These are phyloP conservation scores for Musa acuminata DNA, from an alignment of 176 grass and related monocot genomes.

Conservation along the genomic window DNA sequence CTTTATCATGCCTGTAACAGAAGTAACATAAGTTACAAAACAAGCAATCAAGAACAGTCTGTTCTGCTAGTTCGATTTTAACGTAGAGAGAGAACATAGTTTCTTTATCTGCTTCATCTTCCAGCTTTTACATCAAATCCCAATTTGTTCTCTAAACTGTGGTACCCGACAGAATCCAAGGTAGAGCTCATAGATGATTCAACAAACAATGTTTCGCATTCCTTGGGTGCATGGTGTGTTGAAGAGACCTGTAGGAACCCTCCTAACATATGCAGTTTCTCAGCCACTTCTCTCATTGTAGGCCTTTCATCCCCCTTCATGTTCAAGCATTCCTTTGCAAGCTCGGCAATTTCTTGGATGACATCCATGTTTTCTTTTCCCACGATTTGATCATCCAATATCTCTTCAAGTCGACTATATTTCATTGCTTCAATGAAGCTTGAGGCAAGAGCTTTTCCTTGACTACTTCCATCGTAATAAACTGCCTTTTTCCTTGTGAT, in stretches of 20 bases:
- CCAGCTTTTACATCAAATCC: too few species aligned
- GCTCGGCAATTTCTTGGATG: constrained; percentile 32
- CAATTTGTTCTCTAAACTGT: too few species aligned
- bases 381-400: constrained; percentile 40
- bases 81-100: too few species aligned
- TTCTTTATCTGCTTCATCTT: too few species aligned
- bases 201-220: constrained; percentile 33
- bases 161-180: too few species aligned
- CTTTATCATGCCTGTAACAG: too few species aligned
- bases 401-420: constrained; percentile 22
- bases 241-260: constrained; percentile 29
- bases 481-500: constrained; percentile 51
- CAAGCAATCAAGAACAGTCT: too few species aligned
- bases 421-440: constrained; percentile 35
- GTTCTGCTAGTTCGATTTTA: too few species aligned
- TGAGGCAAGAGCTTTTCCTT: constrained; percentile 38
- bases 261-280: constrained; percentile 33
- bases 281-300: constrained; percentile 46
- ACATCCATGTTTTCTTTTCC: constrained; percentile 23
- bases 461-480: constrained; percentile 33
- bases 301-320: constrained; percentile 54
- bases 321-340: constrained; percentile 43
- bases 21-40: too few species aligned
- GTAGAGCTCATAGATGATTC: not conserved
- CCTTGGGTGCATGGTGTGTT: constrained; percentile 14